Percentiles rank a stretch among this genome's conserved stretches.
These are phyloP conservation scores for Solanum arcanum DNA, from an alignment of 257 asterid genomes.

Conservation along the genomic window DNA sequence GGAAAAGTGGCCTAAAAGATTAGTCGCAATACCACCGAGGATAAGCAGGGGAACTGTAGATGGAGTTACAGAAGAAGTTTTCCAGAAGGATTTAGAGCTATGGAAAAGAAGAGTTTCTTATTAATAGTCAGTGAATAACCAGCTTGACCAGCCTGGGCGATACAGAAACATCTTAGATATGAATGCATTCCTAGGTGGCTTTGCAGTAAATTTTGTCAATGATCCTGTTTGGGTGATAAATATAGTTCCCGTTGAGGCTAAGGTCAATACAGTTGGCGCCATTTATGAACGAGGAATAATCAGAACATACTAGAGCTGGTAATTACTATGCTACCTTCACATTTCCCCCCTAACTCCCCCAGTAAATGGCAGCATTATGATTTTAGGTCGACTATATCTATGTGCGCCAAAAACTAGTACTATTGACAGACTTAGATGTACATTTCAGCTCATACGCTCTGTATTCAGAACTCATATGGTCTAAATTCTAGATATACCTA, in stretches of 20 bases:
- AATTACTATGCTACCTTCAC: not conserved
- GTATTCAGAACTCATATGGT: not conserved
- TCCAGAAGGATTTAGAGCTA: constrained; percentile 33
- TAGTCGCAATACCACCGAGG: constrained; percentile 49
- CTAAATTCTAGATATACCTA: not conserved
- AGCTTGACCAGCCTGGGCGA: constrained; percentile 41
- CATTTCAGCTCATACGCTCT: not conserved
- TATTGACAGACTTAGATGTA: not conserved
- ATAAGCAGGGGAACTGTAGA: constrained; percentile 35
- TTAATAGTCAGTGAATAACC: constrained; percentile 52
- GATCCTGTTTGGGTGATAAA: constrained; percentile 88
- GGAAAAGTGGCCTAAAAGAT: constrained; percentile 61
- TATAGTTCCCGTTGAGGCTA: constrained; percentile 57
- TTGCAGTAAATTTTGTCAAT: constrained; percentile 45
- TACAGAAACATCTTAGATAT: constrained; percentile 75
- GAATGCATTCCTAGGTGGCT: constrained; percentile 83
- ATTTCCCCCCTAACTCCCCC: not conserved
- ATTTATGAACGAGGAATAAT: constrained; percentile 77
- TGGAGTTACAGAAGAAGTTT: constrained; percentile 30
- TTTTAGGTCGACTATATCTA: not conserved
- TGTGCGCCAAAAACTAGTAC: not conserved
- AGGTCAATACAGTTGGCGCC: constrained; percentile 59
- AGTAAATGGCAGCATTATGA: not conserved
- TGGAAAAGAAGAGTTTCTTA: constrained; percentile 64
- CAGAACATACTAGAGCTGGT: constrained; percentile 83